Base-by-base conservation (phyloP, 1,284 basidiomycete genomes). In the Mycosarcoma mackinlayi region DNA sequence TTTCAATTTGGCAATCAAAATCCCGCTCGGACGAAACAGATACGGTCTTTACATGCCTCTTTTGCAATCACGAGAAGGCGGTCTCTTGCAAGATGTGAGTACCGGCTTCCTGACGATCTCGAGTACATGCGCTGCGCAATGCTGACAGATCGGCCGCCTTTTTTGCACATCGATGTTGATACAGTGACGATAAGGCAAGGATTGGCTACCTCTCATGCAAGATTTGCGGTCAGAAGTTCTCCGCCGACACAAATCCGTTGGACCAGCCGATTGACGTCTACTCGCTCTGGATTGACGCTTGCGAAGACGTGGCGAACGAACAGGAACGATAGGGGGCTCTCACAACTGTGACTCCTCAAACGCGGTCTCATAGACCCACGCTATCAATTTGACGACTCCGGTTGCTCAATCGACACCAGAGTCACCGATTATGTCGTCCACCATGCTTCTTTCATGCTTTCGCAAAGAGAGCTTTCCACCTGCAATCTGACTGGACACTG, bases 251-350 rank as follows among this genome's bases (percentile, higher is more conserved):
- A 9, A 49, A 70, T 90, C 91, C 93, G 78, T 85, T 94, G 45
- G 92, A 91, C 1, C 92, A 93, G 75, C 88, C 92, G 6, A 89
- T 94, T 63, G 92, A 94, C 82, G 91, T 94, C 25, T 94, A 93
- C 82, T 92, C 91, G 30, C 67, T 92, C 78, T 94, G 92, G 92
- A 92, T 93, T 71, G 92, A 93, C 83, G 92, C 92, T 41, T 91
- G 91, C 19, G 92, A 93, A 79, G 90, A 91, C 19, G 92, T 91
- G 23, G 90, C 92, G 13, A 65, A 73, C 47, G 62, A 73, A 27
- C 58, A 75, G 49, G 59, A 66, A n/a, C 57, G 54, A 11, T 65
- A 37, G 42, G 28, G 31, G 4, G 13, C 23, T 10, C 16, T 21
- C 45, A 6, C 11, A 18, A 14, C 28, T 11, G 9, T 28, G 4